Base-by-base conservation (phyloP, 305 asterid genomes). In the Fraxinus sp. region DNA sequence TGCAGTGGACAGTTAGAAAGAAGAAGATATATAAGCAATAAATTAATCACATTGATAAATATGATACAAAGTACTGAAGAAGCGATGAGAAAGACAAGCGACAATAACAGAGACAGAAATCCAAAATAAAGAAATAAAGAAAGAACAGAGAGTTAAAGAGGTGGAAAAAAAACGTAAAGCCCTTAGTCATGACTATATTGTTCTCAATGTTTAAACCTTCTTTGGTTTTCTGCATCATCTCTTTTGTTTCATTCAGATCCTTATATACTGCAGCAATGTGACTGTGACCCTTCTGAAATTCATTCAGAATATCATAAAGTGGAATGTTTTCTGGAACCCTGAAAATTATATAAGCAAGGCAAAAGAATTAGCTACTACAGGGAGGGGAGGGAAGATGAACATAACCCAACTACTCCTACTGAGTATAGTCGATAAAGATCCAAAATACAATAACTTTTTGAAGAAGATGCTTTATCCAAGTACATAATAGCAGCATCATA, bases 201-300 rank as follows among this genome's bases (percentile, higher is more conserved):
- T 76, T 75, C 76, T 66, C 22, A 35, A 79, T 36, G 78, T 20
- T 66, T 59, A 66, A 79, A 89, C 93, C 94, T 86, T 88, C 97
- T 86, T 92, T 91, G 81, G 84, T 82, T 70, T 90, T 92, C 83
- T 85, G 89, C 77, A 86, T 79, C 22, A 82, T 80, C 78, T 91
- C 97, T 87, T 90, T 91, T 57, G 86, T 88, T 90, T 91, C 93
- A n/a, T 92, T 89, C 78, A 93, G 83, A 88, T 92, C 97, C 88
- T 87, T 89, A 78, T 90, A 94, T 62, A 96, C 98, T 35, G 92
- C 98, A 72, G 98, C 99, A 59, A 96, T 87, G 93, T 96, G 99
- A 86, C 99, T 94, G 85, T 96, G 99, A 68, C 99, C 99, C 90
- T 95, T 94, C 86, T 96, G 98, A 89, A 96, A 96, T 77, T 96